phyloP scores from a whole-genome alignment of 2,329 filamentous ascomycete species.

The Hymenoscyphus fraxineus region DNA sequence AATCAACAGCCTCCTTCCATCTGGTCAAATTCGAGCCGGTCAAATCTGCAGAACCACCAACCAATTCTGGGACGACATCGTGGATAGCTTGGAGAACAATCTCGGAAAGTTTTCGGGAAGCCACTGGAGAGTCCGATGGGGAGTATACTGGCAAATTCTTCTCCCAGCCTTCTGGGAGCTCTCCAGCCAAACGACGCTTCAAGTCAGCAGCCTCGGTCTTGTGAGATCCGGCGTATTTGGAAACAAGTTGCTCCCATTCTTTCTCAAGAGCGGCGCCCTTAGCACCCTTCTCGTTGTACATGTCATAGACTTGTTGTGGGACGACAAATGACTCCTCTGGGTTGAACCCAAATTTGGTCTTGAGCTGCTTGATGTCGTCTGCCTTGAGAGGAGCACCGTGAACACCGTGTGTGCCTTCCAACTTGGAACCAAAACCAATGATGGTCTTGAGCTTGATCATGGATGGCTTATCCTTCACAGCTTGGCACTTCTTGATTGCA shows the following conservation, averaged over 20 bases:
- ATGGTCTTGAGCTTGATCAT: constrained; percentile 96
- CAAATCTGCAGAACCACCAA: constrained; percentile 95
- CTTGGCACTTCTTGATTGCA: constrained; percentile 79
- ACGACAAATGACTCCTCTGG: constrained; percentile 90
- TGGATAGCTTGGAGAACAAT: constrained; percentile 86
- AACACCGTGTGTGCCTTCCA: constrained; percentile 90
- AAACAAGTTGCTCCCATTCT: constrained; percentile 92
- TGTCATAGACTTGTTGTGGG: constrained; percentile 89
- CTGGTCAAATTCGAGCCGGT: constrained; percentile 98
- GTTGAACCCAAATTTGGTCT: constrained; percentile 94
- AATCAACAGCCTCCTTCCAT: constrained; percentile 96
- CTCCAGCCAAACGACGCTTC: constrained; percentile 70
- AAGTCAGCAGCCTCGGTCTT: constrained; percentile 78
- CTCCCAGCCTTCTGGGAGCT: constrained; percentile 95
- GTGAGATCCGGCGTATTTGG: constrained; percentile 79
- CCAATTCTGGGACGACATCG: constrained; percentile 76
- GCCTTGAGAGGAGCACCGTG: constrained; percentile 95
- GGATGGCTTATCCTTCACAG: constrained; percentile 92
- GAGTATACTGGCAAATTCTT: constrained; percentile 90
- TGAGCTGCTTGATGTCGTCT: constrained; percentile 90
- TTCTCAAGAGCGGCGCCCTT: constrained; percentile 85
- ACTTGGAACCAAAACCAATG: constrained; percentile 91
- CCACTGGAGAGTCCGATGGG: constrained; percentile 75
- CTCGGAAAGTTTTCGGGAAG: constrained; percentile 95
- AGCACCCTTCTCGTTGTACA: constrained; percentile 78